Conservation (phyloP, 495 filamentous ascomycete species). For the Pyronema omphalodes region DNA sequence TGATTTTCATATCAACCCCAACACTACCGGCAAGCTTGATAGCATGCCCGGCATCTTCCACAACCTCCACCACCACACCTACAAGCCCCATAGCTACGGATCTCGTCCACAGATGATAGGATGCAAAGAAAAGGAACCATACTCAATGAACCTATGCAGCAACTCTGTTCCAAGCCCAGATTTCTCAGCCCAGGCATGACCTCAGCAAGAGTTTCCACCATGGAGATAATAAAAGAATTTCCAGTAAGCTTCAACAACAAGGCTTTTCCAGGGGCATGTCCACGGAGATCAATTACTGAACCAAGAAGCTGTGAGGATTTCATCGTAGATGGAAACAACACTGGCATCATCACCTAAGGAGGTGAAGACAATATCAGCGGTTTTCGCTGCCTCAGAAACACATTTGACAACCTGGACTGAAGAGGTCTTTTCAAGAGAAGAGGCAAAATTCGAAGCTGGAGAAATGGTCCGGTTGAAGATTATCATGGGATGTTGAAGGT, state of each 20-base stretch:
- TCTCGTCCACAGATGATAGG: no score
- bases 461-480: slow-evolving; percentile 62
- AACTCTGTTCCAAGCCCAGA: slow-evolving; percentile 52
- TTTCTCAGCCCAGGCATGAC: slow-evolving; percentile 61
- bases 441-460: slow-evolving; percentile 38
- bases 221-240: slow-evolving; percentile 73
- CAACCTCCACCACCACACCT: no score
- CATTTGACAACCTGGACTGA: slow-evolving; percentile 33
- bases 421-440: slow-evolving; percentile 38
- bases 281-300: slow-evolving; percentile 50
- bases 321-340: slow-evolving; percentile 39
- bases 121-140: no score
- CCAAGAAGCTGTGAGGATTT: slow-evolving; percentile 31
- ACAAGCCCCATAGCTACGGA: no score
- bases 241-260: slow-evolving; percentile 61
- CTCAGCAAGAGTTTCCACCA: slow-evolving; percentile 57
- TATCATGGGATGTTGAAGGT: slow-evolving; percentile 47
- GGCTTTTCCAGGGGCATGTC: slow-evolving; percentile 39
- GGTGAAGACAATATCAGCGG: slow-evolving; percentile 63
- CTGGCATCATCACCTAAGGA: slow-evolving; percentile 67
- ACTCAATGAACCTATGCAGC: slow-evolving; percentile 48
- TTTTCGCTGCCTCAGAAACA: slow-evolving; percentile 43
- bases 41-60: slow-evolving; percentile 71
- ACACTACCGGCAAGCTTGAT: slow-evolving; percentile 40
- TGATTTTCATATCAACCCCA: slow-evolving; percentile 44